These are phyloP conservation scores for Chaetoceros muelleri DNA, from an alignment of 108 stramenopile genomes.

Conservation along the genomic window DNA sequence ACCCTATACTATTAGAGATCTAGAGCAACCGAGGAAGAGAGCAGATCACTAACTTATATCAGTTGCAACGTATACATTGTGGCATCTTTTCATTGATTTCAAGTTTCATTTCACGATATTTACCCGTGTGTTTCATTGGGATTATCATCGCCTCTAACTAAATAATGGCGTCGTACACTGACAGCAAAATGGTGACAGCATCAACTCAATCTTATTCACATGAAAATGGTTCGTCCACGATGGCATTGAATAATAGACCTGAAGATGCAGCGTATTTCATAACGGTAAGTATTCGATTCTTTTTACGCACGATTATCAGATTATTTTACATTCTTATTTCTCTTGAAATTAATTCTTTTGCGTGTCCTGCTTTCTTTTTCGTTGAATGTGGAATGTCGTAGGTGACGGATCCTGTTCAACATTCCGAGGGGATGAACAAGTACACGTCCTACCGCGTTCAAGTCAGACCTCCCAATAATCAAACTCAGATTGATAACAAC, in stretches of 20 bases:
- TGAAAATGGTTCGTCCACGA: conserved; percentile 15
- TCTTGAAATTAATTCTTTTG: background rate
- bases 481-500: conserved; percentile 5
- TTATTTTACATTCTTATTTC: background rate
- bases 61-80: no score
- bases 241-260: conserved; percentile 18
- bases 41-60: no score
- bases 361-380: background rate
- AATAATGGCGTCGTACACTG: background rate
- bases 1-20: no score
- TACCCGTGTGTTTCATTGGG: no score
- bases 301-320: background rate
- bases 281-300: conserved; percentile 26
- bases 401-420: conserved; percentile 86
- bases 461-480: conserved; percentile 42
- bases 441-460: conserved; percentile 86
- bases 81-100: no score
- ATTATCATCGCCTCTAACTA: no score
- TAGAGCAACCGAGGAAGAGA: no score
- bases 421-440: conserved; percentile 81
- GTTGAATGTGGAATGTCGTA: conserved; percentile 3
- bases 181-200: background rate
- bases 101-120: no score
- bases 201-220: background rate
- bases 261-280: conserved; percentile 62